Base-by-base conservation (phyloP, 2,329 filamentous ascomycete species). In the Aspergillus felis region DNA sequence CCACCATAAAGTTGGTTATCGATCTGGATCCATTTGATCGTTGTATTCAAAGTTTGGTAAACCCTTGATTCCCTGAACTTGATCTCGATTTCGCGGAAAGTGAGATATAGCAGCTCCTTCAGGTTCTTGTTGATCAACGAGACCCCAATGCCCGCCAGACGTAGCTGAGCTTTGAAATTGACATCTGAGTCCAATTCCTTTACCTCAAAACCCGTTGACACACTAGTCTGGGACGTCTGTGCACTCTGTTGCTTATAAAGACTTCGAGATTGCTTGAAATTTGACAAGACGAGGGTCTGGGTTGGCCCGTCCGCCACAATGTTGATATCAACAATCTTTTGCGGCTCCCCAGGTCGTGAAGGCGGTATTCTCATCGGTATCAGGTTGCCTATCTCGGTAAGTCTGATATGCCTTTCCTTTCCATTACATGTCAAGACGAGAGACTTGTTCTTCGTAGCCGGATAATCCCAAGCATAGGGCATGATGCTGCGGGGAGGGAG, bases 391-490 rank as follows among this genome's bases (percentile, higher is more conserved):
- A 99, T 99, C 72, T 99, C 94, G 2, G 93, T 91, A 63, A 99
- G 82, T 73, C 95, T 97, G 71, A 99, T 89, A 69, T 97, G 91
- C 29, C 94, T 84, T 71, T 97, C 92, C 68, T 88, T 91, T 60
- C 87, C 87, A 67, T 88, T 86, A 7, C 88, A 88, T 54, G 81
- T 87, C 69, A 99, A 86, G 51, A 97, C 86, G 42, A 99, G 84
- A 71, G 97, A 94, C 68, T 94, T 96, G 76, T 91, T 89, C 77
- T 96, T 97, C n/a, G 92, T 92, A 1, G 94, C 93, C 1, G 94
- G 95, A 76, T 96, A 99, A 71, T 99, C 95, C 94, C 94, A 99
- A 1, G 94, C 93, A 69, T 99, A 99, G 0, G 95, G 94, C 94
- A 99, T 99, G 74, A 99, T 97, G 74, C 93, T 97, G 59, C 94